These are phyloP conservation scores for Trametes meyenii DNA, from an alignment of 768 basidiomycete species.

Conservation along the genomic window DNA sequence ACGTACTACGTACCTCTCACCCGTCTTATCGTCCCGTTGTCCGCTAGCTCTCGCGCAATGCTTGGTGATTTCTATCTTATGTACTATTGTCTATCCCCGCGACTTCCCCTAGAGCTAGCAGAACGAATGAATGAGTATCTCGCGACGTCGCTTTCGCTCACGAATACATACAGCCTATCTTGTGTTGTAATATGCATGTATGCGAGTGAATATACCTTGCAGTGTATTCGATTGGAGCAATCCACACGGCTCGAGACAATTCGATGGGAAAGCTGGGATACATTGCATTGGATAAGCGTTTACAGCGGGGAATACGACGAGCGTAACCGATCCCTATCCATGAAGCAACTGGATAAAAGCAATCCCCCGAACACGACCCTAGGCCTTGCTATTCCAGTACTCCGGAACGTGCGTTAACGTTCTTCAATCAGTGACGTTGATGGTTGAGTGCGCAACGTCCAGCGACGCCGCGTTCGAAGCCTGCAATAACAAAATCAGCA, in stretches of 20 bases:
- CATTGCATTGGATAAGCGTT: too few relatives aligned
- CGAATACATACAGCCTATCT: neutral
- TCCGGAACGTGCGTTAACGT: neutral
- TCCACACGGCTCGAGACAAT: too few relatives aligned
- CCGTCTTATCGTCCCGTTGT: neutral
- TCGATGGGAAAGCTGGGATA: too few relatives aligned
- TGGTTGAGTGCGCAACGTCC: neutral
- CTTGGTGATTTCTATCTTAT: conserved; percentile 9
- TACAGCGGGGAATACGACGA: neutral
- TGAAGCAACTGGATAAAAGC: too few relatives aligned
- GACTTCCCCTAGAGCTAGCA: neutral
- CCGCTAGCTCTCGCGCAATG: conserved; percentile 5
- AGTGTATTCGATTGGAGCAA: too few relatives aligned
- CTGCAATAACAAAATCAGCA: neutral
- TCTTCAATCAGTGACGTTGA: neutral
- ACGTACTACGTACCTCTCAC: neutral
- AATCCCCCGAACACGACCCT: too few relatives aligned
- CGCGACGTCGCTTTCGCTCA: neutral
- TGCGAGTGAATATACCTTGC: too few relatives aligned
- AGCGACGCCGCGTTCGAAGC: neutral
- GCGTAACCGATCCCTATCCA: too few relatives aligned
- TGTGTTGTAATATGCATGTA: neutral
- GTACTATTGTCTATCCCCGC: neutral
- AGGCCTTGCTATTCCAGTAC: neutral
- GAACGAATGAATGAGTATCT: neutral